A percentile compares a stretch with the other conserved stretches of the same genome.
Evolutionary conservation across 164 flowering plant species (phyloP).

Genomic region (Echeveria elegans): DNA sequence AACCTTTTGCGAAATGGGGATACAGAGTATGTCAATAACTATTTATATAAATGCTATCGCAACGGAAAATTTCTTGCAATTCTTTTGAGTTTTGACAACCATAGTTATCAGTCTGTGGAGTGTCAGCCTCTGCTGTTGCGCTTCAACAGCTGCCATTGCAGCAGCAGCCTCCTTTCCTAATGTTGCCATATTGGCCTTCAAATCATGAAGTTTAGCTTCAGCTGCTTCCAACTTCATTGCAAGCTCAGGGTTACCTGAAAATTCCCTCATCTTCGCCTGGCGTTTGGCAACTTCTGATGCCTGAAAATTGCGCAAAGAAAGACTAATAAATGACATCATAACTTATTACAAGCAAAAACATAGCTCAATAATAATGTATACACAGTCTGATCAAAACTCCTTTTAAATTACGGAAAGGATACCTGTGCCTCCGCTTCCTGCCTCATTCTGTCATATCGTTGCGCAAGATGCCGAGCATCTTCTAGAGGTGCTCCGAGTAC

Average conservation of each 20-base stretch:
- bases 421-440: slow-evolving; percentile 76
- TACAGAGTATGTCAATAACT: not conserved
- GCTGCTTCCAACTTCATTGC: slow-evolving; percentile 56
- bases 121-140: slow-evolving; percentile 90
- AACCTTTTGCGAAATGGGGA: slow-evolving; percentile 38
- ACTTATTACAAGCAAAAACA: too few species aligned
- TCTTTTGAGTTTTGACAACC: too few species aligned
- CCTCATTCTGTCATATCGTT: slow-evolving; percentile 51
- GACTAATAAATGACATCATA: too few species aligned
- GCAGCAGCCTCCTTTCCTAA: slow-evolving; percentile 93
- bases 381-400: too few species aligned
- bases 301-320: slow-evolving; percentile 30
- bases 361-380: not conserved
- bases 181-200: slow-evolving; percentile 62
- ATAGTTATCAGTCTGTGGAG: slow-evolving; percentile 80
- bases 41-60: not conserved
- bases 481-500: slow-evolving; percentile 59
- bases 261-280: slow-evolving; percentile 66
- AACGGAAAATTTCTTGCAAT: not conserved
- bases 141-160: slow-evolving; percentile 95
- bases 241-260: slow-evolving; percentile 37
- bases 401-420: not conserved
- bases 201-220: slow-evolving; percentile 71
- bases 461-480: slow-evolving; percentile 75
- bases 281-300: slow-evolving; percentile 86